These are phyloP conservation scores for Boletus vermiculosoides DNA, from an alignment of 768 basidiomycete species.

Conservation along the genomic window DNA sequence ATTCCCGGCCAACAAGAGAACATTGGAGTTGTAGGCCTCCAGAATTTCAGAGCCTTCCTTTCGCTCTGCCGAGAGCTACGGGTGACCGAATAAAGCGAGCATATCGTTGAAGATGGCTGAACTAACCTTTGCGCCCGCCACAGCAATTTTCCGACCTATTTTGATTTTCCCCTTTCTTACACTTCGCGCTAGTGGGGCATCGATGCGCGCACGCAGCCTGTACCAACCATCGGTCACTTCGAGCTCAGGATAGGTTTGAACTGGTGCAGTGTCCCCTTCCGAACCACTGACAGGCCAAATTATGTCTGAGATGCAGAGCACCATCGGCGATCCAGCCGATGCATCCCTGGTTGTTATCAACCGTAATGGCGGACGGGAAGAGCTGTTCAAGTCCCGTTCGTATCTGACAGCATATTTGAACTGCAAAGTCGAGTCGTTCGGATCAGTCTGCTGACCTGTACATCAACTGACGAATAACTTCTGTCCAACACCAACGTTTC, in stretches of 20 bases:
- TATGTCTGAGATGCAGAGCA: constrained; percentile 80
- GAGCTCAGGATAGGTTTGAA: constrained; percentile 53
- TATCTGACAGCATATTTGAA: constrained; percentile 53
- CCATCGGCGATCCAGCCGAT: constrained; percentile 74
- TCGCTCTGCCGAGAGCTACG: constrained; percentile 62
- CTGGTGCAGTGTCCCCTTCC: constrained; percentile 38
- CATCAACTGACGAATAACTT: constrained; percentile 77
- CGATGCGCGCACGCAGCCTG: constrained; percentile 71
- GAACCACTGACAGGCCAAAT: constrained; percentile 45
- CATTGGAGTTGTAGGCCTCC: constrained; percentile 69
- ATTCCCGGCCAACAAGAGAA: constrained; percentile 75
- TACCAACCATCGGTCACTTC: constrained; percentile 99
- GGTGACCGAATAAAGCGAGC: not conserved
- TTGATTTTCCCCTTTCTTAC: constrained; percentile 61
- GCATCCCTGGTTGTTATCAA: constrained; percentile 83
- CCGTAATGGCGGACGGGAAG: constrained; percentile 77
- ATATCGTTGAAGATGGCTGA: not conserved
- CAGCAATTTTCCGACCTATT: constrained; percentile 80
- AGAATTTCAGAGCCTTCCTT: constrained; percentile 83
- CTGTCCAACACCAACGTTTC: constrained; percentile 79
- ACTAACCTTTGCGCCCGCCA: constrained; percentile 77
- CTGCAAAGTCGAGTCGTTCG: not conserved
- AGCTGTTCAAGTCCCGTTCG: constrained; percentile 78
- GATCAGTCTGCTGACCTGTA: constrained; percentile 60
- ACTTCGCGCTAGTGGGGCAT: constrained; percentile 70